Evolutionary conservation across 2,329 filamentous ascomycete species (phyloP), one percentile per base, ranked within the genome.

Genomic region (Trichoderma guizhouense): DNA sequence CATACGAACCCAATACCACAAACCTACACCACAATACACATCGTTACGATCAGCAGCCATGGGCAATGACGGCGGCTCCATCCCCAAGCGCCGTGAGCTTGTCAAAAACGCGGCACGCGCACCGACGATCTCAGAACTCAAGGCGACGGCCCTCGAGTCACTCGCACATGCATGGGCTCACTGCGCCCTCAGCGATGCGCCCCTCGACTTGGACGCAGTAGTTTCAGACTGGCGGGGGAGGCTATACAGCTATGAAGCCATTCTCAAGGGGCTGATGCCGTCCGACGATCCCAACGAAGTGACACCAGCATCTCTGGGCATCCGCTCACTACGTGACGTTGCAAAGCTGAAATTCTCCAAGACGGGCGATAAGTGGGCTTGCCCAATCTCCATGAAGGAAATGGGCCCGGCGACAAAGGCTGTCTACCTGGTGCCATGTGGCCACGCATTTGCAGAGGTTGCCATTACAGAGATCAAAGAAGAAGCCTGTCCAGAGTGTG

Each of bases 41-140:
- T 57, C 51, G 7, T 21, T 26, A 43, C 51, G 24, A 28, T 14
- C 4, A 53, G 28, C 34, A 71, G 34, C 36, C 62, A 98, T 99
- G 96, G 96, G 96, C 80, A 99, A 99, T 84, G 96, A 99, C 81
- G 96, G 96, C 76, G 96, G 96, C 80, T 95, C 93, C 76, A 99
- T 99, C 76, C 96, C 96, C 6, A 98, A 92, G 74, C 93, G 97
- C 36, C 92, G 94, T 79, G 97, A 99, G 82, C 93, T 99, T 60
- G 96, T 99, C 81, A 97, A 97, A 83, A 92, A 95, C 82, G 94
- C 95, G 32, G 94, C 95, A 55, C 92, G 93, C 77, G 88, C 90
- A 66, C 93, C 92, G 26, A 97, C 93, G 39, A 88, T 93, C 32
- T 91, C 93, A 61, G 92, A 98, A 84, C 84, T 97, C 71, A 98